These are phyloP conservation scores for Tuber magnatum DNA, from an alignment of 495 filamentous ascomycete genomes.

Conservation along the genomic window DNA sequence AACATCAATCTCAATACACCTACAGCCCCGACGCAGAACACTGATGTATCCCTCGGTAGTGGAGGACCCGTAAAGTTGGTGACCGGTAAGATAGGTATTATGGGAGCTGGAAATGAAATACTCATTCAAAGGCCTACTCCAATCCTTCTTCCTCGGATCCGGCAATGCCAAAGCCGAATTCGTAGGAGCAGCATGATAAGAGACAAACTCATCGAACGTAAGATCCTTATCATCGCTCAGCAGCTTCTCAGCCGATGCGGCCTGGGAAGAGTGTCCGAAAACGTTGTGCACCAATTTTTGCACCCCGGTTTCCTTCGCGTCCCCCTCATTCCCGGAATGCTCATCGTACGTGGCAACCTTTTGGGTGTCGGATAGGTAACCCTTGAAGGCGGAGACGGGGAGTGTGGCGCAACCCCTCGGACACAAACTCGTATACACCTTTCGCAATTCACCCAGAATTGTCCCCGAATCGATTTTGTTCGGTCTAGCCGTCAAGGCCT, in stretches of 20 bases:
- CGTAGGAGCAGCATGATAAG: conserved; percentile 27
- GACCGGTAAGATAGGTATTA: conserved; percentile 89
- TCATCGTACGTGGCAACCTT: conserved; percentile 10
- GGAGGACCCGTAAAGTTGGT: conserved; percentile 79
- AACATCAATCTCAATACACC: conserved; percentile 92
- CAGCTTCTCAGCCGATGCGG: conserved; percentile 19
- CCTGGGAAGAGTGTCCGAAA: conserved; percentile 19
- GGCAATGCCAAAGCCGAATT: conserved; percentile 32
- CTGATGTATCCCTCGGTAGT: conserved; percentile 75
- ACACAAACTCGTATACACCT: conserved; percentile 12
- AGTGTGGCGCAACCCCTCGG: conserved; percentile 15
- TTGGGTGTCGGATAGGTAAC: conserved; percentile 26
- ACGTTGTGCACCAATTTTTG: conserved; percentile 10
- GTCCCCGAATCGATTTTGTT: conserved; percentile 23
- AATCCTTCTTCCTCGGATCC: conserved; percentile 45
- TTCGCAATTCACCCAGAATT: conserved; percentile 20
- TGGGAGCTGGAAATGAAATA: conserved; percentile 92
- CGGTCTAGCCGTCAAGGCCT: conserved; percentile 18
- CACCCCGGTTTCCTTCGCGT: not conserved
- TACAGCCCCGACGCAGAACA: conserved; percentile 74
- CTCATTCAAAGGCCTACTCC: conserved; percentile 63
- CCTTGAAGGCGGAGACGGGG: conserved; percentile 15
- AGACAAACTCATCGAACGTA: conserved; percentile 31
- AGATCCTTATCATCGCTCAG: conserved; percentile 1
- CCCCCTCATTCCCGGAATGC: conserved; percentile 8